Evolutionary conservation across 1,139 yeast genomes (phyloP).

Genomic region (Candida mesenterica): DNA sequence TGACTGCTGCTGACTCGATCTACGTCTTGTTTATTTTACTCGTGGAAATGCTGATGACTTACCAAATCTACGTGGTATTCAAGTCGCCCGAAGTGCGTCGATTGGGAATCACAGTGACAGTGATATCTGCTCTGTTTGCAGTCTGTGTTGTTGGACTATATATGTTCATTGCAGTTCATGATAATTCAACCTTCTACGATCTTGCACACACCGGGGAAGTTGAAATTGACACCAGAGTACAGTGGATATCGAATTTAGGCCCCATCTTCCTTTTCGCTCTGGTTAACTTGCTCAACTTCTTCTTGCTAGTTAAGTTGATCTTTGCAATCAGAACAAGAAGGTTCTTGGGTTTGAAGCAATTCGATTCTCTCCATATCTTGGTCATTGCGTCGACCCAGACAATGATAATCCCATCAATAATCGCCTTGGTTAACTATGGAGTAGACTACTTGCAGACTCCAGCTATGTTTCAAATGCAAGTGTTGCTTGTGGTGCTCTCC

Average conservation of each 20-base stretch:
- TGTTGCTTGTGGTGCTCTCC: slow-evolving; percentile 51
- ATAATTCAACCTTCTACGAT: background rate
- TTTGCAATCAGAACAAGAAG: slow-evolving; percentile 72
- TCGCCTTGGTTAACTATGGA: slow-evolving; percentile 8
- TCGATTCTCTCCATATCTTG: slow-evolving; percentile 76
- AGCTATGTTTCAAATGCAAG: slow-evolving; percentile 22
- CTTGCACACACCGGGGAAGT: background rate
- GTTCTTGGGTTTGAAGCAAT: slow-evolving; percentile 73
- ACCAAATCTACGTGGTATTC: slow-evolving; percentile 72
- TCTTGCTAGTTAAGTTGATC: slow-evolving; percentile 60
- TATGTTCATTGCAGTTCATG: slow-evolving; percentile 32
- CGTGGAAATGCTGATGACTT: slow-evolving; percentile 63
- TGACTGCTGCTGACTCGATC: slow-evolving; percentile 52
- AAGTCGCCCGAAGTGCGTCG: slow-evolving; percentile 46
- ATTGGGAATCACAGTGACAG: slow-evolving; percentile 40
- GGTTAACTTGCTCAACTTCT: slow-evolving; percentile 56
- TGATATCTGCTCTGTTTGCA: slow-evolving; percentile 42
- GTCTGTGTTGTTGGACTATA: slow-evolving; percentile 53
- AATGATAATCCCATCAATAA: slow-evolving; percentile 58
- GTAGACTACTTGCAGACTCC: slow-evolving; percentile 8
- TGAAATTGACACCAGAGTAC: slow-evolving; percentile 7
- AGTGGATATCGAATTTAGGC: slow-evolving; percentile 48
- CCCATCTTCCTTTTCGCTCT: slow-evolving; percentile 67
- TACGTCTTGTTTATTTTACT: slow-evolving; percentile 57
- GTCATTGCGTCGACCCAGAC: slow-evolving; percentile 83